Conservation (phyloP, 306 rosid genomes). For the Sicyos baderoa region DNA sequence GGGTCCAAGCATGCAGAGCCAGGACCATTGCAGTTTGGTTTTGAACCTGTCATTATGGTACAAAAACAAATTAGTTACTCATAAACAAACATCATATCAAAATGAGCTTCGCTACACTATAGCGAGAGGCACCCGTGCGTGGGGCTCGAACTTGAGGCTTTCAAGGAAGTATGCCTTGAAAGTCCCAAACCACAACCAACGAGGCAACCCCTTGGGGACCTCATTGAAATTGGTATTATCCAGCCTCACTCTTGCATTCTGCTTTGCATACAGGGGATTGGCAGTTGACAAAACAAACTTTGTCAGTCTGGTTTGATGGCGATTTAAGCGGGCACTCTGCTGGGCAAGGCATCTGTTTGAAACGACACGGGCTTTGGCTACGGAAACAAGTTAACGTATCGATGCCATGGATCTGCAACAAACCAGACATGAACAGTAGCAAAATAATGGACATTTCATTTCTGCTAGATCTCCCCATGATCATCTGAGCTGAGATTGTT, state of each 20-base stretch:
- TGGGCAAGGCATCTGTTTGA: conserved; percentile 44
- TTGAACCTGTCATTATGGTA: conserved; percentile 32
- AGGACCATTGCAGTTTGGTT: conserved; percentile 58
- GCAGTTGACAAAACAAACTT: conserved; percentile 63
- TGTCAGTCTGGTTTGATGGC: conserved; percentile 44
- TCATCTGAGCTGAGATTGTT: conserved; percentile 5
- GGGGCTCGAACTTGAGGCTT: too few species aligned
- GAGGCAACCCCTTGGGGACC: too few species aligned
- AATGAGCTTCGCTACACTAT: too few species aligned
- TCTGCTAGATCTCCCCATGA: conserved; percentile 37
- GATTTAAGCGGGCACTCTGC: conserved; percentile 45
- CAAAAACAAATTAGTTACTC: not conserved
- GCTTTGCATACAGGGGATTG: conserved; percentile 39
- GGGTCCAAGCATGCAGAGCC: conserved; percentile 91
- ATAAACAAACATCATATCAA: not conserved
- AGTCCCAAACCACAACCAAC: too few species aligned
- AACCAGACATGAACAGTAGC: conserved; percentile 29
- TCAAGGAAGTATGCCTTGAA: too few species aligned
- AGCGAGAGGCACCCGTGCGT: too few species aligned
- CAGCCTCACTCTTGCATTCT: conserved; percentile 56
- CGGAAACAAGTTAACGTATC: conserved; percentile 25
- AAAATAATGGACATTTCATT: conserved; percentile 20
- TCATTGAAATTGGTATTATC: not conserved
- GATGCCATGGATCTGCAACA: conserved; percentile 26
- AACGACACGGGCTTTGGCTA: conserved; percentile 38